Evolutionary conservation across 805 yeast genomes (phyloP), one percentile per base, ranked within the genome.

Genomic region (Blastobotrys peoriensis): DNA sequence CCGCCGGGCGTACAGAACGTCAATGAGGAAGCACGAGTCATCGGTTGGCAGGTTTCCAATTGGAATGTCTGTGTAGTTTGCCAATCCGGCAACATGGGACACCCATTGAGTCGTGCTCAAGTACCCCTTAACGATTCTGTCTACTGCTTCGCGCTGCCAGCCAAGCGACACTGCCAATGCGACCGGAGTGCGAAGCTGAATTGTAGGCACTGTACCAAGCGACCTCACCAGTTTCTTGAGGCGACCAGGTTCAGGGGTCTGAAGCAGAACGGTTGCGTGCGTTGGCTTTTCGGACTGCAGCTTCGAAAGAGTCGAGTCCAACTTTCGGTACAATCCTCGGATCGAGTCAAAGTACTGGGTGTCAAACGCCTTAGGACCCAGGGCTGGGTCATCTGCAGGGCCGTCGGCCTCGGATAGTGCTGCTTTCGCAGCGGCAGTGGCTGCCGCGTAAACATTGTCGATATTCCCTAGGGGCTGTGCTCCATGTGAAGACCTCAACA

Each of bases 1-100:
- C 41, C 80, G 71, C 56, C 98, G 71, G 0, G 98, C 95, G 62
- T 86, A 93, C 44, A 80, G 80, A 35, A 91, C 74, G 62, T 93
- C 99, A 47, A 91, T 83, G 55, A 88, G 68, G 54, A 78, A 85
- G 0, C 85, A 81, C 64, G 81, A 71, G 51, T 86, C 83, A 46
- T 84, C 91, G n/a, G 79, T 70, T 50, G 79, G 80, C 51, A 91
- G 65, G 57, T 93, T 91, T 59, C 98, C 86, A 28, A 93, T 59
- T 1, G 98, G 98, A 40, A 93, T 75, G 44, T 83, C 80, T 34
- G 91, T 78, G 58, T 83, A 86, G 46, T 74, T 72, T 0, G 97
- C 73, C 43, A 86, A 61, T 0, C 78, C 68, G 16, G 80, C 71
- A 64, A 86, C 69, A 54, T 82, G 81, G 33, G 72, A 69, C 22